A percentile compares a stretch with the other conserved stretches of the same genome.
Conservation (phyloP, 1,284 basidiomycete species). For the Grifola frondosa region DNA sequence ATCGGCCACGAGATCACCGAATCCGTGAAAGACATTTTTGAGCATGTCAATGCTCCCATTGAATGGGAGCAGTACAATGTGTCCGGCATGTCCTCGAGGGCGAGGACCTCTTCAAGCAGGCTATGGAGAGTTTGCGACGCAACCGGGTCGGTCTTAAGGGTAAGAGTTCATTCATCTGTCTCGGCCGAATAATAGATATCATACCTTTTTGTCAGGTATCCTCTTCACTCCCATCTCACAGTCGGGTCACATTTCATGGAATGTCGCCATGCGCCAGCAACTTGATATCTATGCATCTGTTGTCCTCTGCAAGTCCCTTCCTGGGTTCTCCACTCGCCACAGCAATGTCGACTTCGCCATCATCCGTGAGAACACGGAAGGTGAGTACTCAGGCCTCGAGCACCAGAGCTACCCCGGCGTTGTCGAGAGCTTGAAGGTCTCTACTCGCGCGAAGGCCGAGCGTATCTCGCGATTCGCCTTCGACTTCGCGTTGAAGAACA, state of each 20-base stretch:
- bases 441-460: constrained; percentile 93
- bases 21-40: constrained; percentile 99
- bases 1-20: constrained; percentile 97
- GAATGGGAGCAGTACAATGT: constrained; percentile 99
- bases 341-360: constrained; percentile 97
- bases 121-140: constrained; percentile 94
- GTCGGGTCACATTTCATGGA: constrained; percentile 98
- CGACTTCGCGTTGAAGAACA: constrained; percentile 98
- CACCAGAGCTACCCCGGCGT: constrained; percentile 99
- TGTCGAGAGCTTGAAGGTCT: constrained; percentile 98
- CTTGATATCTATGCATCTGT: constrained; percentile 99
- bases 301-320: constrained; percentile 96
- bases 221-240: constrained; percentile 98
- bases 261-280: constrained; percentile 99
- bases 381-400: constrained; percentile 98
- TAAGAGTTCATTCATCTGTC: constrained; percentile 36
- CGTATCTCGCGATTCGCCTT: constrained; percentile 98
- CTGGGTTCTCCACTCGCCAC: constrained; percentile 97
- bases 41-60: constrained; percentile 96
- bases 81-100: constrained; percentile 92
- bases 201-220: constrained; percentile 65
- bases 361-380: constrained; percentile 99
- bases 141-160: constrained; percentile 99
- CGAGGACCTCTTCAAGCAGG: constrained; percentile 95
- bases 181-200: neutral